phyloP scores from a whole-genome alignment of 2,329 filamentous ascomycete genomes.

The Penicillium sp. region DNA sequence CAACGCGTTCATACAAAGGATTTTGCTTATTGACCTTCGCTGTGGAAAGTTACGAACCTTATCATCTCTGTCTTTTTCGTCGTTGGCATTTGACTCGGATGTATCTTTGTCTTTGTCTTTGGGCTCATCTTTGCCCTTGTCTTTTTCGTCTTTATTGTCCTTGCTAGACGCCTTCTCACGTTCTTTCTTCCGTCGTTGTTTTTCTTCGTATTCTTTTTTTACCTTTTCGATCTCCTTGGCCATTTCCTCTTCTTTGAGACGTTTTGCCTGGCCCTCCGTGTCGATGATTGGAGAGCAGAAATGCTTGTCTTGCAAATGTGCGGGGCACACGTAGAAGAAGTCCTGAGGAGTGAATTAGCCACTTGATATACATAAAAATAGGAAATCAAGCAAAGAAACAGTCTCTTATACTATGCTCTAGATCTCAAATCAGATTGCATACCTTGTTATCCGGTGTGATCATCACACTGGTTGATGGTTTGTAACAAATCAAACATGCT shows the following conservation, averaged over 20 bases:
- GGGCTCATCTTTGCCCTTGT: constrained; percentile 39
- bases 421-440: not conserved
- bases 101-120: constrained; percentile 35
- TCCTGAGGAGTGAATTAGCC: constrained; percentile 45
- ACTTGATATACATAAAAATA: not conserved
- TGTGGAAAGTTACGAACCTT: constrained; percentile 37
- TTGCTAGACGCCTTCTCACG: constrained; percentile 43
- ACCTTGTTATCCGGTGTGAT: constrained; percentile 87
- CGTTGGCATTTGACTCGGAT: constrained; percentile 28
- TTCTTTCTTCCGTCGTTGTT: constrained; percentile 61
- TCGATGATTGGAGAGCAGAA: constrained; percentile 59
- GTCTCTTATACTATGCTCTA: not conserved
- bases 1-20: not conserved
- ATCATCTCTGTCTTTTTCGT: constrained; percentile 45
- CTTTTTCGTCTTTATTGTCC: constrained; percentile 42
- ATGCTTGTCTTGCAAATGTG: constrained; percentile 70
- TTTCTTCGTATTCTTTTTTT: constrained; percentile 60
- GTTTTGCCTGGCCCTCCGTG: constrained; percentile 35
- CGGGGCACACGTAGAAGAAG: constrained; percentile 82
- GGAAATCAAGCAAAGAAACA: not conserved
- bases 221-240: constrained; percentile 41
- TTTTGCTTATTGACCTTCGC: not conserved
- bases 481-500: constrained; percentile 85
- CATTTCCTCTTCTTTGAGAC: constrained; percentile 38
- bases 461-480: constrained; percentile 74